Conservation (phyloP, 768 basidiomycete genomes). For the Phlebiopsis flavidoalba region DNA sequence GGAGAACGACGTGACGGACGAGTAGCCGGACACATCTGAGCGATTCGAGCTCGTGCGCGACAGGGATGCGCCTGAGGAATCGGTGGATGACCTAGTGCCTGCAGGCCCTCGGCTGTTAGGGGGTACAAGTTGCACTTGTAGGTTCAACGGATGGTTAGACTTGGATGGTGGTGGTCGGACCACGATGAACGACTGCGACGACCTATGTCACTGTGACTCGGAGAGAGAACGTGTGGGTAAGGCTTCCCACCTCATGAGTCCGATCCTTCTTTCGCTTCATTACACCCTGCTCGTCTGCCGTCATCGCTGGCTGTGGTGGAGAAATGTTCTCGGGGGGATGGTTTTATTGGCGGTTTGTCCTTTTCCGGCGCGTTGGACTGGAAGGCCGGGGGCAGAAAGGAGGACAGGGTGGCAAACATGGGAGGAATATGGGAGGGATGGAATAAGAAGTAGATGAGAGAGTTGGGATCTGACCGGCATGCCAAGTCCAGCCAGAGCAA, state of each 20-base stretch:
- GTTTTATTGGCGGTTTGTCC: constrained; percentile 1
- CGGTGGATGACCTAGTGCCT: constrained; percentile 34
- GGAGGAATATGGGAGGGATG: not conserved
- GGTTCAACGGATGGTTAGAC: constrained; percentile 81
- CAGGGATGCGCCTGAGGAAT: constrained; percentile 21
- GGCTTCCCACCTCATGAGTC: constrained; percentile 41
- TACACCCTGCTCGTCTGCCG: constrained; percentile 26
- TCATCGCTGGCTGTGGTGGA: not conserved
- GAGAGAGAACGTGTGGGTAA: not conserved
- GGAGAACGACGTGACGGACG: constrained; percentile 46
- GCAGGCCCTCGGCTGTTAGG: constrained; percentile 43
- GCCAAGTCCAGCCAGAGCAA: not conserved
- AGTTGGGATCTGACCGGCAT: not conserved
- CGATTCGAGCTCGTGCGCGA: constrained; percentile 41
- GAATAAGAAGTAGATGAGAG: not conserved
- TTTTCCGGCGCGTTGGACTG: constrained; percentile 26
- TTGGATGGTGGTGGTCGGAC: constrained; percentile 86
- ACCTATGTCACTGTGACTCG: not conserved
- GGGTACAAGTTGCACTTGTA: constrained; percentile 89
- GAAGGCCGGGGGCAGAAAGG: constrained; percentile 45
- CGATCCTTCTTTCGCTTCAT: constrained; percentile 44
- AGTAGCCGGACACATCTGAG: constrained; percentile 44
- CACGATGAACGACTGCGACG: constrained; percentile 78
- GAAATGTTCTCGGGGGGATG: constrained; percentile 1
- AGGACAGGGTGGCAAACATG: constrained; percentile 52